These are phyloP conservation scores for Botrytis tulipae DNA, from an alignment of 2,329 filamentous ascomycete genomes.

Conservation along the genomic window DNA sequence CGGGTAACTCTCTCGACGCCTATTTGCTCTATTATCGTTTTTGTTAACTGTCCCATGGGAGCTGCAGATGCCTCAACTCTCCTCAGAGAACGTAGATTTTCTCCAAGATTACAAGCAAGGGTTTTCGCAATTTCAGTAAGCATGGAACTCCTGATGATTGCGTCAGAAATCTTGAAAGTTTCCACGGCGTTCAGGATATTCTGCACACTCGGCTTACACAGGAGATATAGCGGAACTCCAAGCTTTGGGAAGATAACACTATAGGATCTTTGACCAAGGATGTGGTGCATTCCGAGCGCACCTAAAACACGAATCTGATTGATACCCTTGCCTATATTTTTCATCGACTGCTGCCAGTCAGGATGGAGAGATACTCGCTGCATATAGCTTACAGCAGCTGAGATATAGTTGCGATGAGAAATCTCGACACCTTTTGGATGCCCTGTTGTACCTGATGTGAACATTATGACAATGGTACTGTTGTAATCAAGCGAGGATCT, in stretches of 20 bases:
- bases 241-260: neutral
- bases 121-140: neutral
- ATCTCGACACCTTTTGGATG: slow-evolving; percentile 3
- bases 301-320: neutral
- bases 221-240: slow-evolving; percentile 50
- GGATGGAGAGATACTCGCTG: slow-evolving; percentile 6
- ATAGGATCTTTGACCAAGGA: slow-evolving; percentile 1
- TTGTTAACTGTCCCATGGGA: neutral
- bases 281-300: neutral
- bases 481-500: neutral
- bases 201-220: neutral
- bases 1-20: neutral
- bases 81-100: neutral
- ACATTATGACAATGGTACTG: slow-evolving; percentile 11
- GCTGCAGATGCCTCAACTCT: neutral
- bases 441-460: neutral
- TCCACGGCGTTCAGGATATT: neutral
- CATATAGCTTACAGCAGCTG: neutral
- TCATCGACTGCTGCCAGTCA: neutral
- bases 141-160: neutral
- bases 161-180: neutral
- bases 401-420: slow-evolving; percentile 2
- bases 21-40: neutral
- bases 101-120: neutral
- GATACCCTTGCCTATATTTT: neutral